Evolutionary conservation across 2,329 filamentous ascomycete species (phyloP).

Genomic region (Phialophora chinensis): DNA sequence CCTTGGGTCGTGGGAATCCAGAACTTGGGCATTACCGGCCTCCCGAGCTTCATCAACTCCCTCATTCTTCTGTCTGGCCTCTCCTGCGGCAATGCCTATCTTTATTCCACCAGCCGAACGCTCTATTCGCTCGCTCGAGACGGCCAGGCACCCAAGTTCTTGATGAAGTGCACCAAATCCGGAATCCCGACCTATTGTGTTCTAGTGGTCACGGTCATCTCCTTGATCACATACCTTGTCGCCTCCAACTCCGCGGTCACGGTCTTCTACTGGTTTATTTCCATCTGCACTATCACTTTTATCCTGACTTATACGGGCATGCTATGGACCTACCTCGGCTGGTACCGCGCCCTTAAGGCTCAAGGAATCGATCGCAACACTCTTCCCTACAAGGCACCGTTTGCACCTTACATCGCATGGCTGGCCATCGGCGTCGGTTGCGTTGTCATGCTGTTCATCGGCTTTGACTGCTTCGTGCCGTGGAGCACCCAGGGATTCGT

Average conservation of each 20-base stretch:
- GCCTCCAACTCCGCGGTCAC: conserved; percentile 66
- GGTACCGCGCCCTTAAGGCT: conserved; percentile 69
- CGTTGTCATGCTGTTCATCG: conserved; percentile 69
- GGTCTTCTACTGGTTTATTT: conserved; percentile 74
- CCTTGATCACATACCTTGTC: conserved; percentile 73
- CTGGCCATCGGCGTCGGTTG: conserved; percentile 62
- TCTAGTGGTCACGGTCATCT: conserved; percentile 65
- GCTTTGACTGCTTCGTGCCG: conserved; percentile 56
- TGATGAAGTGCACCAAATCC: conserved; percentile 63
- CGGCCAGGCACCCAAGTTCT: conserved; percentile 59
- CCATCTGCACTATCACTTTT: conserved; percentile 52
- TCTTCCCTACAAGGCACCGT: conserved; percentile 70
- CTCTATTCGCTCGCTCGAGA: conserved; percentile 57
- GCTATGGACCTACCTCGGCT: conserved; percentile 72
- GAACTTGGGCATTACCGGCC: conserved; percentile 64
- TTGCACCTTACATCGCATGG: conserved; percentile 73
- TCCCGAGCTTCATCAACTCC: conserved; percentile 75
- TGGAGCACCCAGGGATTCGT: conserved; percentile 57
- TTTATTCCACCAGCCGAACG: conserved; percentile 61
- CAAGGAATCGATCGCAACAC: conserved; percentile 71
- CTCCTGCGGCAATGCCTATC: conserved; percentile 71
- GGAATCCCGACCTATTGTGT: conserved; percentile 73
- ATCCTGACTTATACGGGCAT: conserved; percentile 72
- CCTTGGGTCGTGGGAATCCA: conserved; percentile 76
- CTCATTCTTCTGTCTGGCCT: conserved; percentile 74